These are phyloP conservation scores for Diversispora eburnea DNA, from an alignment of 192 early-diverging fungal species.

Conservation along the genomic window DNA sequence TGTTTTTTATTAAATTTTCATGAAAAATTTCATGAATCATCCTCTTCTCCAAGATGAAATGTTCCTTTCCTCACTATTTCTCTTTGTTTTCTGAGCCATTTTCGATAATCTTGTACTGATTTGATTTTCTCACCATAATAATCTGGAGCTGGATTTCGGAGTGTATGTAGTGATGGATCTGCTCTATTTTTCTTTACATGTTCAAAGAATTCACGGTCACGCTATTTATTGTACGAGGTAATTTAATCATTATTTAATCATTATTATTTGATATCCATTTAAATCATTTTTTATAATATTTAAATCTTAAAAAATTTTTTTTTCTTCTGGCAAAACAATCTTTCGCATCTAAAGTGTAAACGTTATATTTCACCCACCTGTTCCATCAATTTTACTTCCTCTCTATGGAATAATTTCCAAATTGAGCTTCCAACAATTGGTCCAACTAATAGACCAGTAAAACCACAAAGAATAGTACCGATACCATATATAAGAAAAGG, in stretches of 20 bases:
- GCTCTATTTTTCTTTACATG: slow-evolving; percentile 64
- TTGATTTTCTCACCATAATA: slow-evolving; percentile 92
- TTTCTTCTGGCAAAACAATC: no score
- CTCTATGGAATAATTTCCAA: slow-evolving; percentile 54
- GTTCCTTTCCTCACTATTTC: slow-evolving; percentile 68
- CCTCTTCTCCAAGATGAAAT: slow-evolving; percentile 55
- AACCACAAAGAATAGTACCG: slow-evolving; percentile 52
- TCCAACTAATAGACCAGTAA: slow-evolving; percentile 60
- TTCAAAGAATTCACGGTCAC: slow-evolving; percentile 59
- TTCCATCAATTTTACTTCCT: slow-evolving; percentile 46
- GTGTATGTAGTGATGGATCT: slow-evolving; percentile 61
- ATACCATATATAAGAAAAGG: slow-evolving; percentile 38
- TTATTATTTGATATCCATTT: no score
- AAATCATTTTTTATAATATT: no score
- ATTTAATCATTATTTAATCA: no score
- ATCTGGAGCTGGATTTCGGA: slow-evolving; percentile 79
- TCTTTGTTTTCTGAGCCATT: slow-evolving; percentile 86
- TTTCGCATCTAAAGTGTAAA: no score
- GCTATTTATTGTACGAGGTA: slow-evolving; percentile 17
- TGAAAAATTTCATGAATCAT: background rate
- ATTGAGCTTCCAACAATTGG: slow-evolving; percentile 59
- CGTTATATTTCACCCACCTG: slow-evolving; percentile 20
- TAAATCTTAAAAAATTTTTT: no score
- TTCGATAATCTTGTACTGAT: slow-evolving; percentile 74
- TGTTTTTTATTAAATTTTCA: no score